Evolutionary conservation across 1,139 yeast genomes (phyloP).

Genomic region (Casaregolazyma suthepensis): DNA sequence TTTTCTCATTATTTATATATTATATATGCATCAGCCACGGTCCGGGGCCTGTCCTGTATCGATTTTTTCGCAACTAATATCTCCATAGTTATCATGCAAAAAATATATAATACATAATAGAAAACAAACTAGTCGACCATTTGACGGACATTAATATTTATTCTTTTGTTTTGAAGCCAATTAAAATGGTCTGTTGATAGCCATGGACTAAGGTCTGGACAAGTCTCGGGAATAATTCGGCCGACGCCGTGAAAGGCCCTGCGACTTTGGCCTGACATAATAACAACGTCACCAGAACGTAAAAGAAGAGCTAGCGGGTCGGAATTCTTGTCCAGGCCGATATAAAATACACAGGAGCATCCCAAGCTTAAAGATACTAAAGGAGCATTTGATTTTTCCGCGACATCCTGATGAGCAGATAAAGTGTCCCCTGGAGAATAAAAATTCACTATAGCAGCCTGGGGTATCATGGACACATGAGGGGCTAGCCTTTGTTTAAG

Average conservation of each 20-base stretch:
- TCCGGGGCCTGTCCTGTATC: not conserved
- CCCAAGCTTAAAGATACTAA: conserved; percentile 36
- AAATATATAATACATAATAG: not conserved
- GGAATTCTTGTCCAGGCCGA: conserved; percentile 23
- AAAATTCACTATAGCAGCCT: conserved; percentile 41
- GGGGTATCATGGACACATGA: conserved; percentile 26
- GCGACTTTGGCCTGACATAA: conserved; percentile 39
- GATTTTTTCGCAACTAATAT: not conserved
- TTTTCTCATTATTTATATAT: not conserved
- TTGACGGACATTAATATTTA: conserved; percentile 39
- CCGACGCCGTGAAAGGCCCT: conserved; percentile 41
- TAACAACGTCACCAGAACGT: conserved; percentile 36
- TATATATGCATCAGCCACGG: not conserved
- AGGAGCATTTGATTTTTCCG: conserved; percentile 35
- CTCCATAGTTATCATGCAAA: not conserved
- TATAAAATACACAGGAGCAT: conserved; percentile 36
- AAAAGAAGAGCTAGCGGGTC: conserved; percentile 32
- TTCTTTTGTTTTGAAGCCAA: conserved; percentile 35
- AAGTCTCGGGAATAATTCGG: conserved; percentile 30
- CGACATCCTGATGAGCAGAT: conserved; percentile 41
- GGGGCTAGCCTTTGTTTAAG: conserved; percentile 19
- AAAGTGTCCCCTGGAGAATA: conserved; percentile 40
- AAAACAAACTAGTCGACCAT: conserved; percentile 25
- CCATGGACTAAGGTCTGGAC: conserved; percentile 25
- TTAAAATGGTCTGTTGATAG: conserved; percentile 22